Conservation (phyloP, 306 rosid species). For the Sicyos edulis region DNA sequence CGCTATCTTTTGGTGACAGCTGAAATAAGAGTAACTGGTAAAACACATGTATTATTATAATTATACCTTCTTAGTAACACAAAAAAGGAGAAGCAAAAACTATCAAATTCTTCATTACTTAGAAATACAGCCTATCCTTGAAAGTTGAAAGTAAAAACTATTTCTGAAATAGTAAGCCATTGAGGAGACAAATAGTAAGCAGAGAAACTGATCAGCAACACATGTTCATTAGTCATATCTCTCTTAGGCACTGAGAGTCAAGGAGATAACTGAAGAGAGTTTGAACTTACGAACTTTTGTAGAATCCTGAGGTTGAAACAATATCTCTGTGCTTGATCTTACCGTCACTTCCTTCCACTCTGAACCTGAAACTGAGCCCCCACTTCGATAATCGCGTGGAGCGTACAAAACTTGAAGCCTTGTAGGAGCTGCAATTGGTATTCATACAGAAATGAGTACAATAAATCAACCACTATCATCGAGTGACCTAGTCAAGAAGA, state of each 20-base stretch:
- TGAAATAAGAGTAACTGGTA: too few relatives aligned
- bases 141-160: background rate
- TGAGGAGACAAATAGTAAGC: background rate
- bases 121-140: background rate
- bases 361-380: constrained; percentile 44
- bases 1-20: too few relatives aligned
- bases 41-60: too few relatives aligned
- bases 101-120: too few relatives aligned
- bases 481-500: too few relatives aligned
- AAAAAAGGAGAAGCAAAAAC: too few relatives aligned
- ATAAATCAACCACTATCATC: background rate
- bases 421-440: constrained; percentile 57
- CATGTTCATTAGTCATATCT: background rate
- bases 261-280: constrained; percentile 60
- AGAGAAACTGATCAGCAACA: background rate
- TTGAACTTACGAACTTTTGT: constrained; percentile 56
- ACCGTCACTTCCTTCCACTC: constrained; percentile 61
- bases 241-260: constrained; percentile 64
- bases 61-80: too few relatives aligned
- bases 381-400: constrained; percentile 66
- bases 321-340: constrained; percentile 68
- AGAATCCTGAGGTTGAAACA: constrained; percentile 56
- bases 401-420: constrained; percentile 68
- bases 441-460: background rate
- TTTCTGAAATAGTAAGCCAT: background rate